Base-by-base conservation (phyloP, 768 basidiomycete species). In the Holtermannia corniformis region DNA sequence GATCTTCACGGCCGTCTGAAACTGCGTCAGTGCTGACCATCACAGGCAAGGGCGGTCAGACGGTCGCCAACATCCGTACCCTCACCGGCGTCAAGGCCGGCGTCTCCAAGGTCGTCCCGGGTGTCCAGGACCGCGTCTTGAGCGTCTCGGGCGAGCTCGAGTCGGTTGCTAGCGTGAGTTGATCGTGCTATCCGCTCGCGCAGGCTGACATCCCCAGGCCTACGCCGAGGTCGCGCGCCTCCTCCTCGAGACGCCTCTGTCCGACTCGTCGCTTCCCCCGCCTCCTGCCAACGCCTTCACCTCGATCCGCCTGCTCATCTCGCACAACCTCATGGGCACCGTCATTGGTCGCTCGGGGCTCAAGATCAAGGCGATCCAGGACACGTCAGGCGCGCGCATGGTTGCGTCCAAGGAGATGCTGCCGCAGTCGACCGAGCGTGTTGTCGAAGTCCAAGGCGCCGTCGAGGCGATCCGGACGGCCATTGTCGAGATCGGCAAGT, bases 291-390 rank as follows among this genome's bases (percentile, higher is more conserved):
- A 80, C 52, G 69, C 73, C 27, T 76, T 60, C 74, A 91, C 91
- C 54, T 87, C 91, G 57, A 85, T 99, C 74, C 88, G 91, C 56
- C 89, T 99, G 61, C 80, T 99, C 67, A 91, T 99, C 77, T 93
- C 91, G 43, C 95, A 99, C 78, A 93, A 96, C 75, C 80, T 99
- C 61, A 99, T 99, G 95, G 95, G 95, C 49, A 91, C 89, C 56
- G 86, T 99, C 76, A 96, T 97, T 65, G 95, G 95, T 63, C 85
- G 92, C 60, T 85, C 77, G 50, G 95, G 95, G 63, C 82, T 88
- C 72, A 96, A 95, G 81, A 97, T 99, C 75, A 96, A 97, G 77
- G 87, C 90, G 67, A 97, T 99, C 71, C 95, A 99, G 72, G 93
- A 96, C 73, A 76, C 80, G 44, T 93, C 93, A 37, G 90, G 91